Percentiles rank a stretch among this genome's conserved stretches.
These are phyloP conservation scores for Cladosporium cucumerinum DNA, from an alignment of 2,329 filamentous ascomycete genomes.

Conservation along the genomic window DNA sequence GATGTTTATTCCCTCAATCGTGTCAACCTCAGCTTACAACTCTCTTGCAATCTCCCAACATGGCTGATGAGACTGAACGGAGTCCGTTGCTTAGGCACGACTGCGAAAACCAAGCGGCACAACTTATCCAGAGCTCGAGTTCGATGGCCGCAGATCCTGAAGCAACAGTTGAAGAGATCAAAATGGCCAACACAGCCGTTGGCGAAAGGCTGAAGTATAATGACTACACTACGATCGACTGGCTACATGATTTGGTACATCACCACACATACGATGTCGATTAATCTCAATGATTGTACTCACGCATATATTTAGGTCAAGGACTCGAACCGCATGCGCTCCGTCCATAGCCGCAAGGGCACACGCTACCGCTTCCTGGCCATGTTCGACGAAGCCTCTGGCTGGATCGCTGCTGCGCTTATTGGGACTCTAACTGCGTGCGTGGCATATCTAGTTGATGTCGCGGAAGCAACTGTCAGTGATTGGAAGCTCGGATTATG, in stretches of 20 bases:
- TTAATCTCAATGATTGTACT: neutral
- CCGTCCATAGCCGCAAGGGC: conserved; percentile 43
- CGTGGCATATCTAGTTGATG: conserved; percentile 55
- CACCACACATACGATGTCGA: neutral
- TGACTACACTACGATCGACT: conserved; percentile 61
- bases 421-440: conserved; percentile 55
- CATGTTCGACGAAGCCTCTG: conserved; percentile 50
- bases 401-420: conserved; percentile 54
- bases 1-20: neutral
- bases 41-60: neutral
- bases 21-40: neutral
- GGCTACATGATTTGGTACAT: conserved; percentile 56
- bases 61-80: neutral
- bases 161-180: conserved; percentile 41
- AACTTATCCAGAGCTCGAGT: neutral
- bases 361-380: conserved; percentile 41
- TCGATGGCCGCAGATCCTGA: neutral
- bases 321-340: conserved; percentile 53
- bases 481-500: conserved; percentile 60
- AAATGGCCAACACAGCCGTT: conserved; percentile 44
- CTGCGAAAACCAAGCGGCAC: neutral
- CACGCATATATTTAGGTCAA: conserved; percentile 43
- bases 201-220: conserved; percentile 59
- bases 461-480: conserved; percentile 53
- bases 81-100: neutral